These are phyloP conservation scores for Nakaseomyces kungkrabaensis DNA, from an alignment of 1,139 yeast genomes.

Conservation along the genomic window DNA sequence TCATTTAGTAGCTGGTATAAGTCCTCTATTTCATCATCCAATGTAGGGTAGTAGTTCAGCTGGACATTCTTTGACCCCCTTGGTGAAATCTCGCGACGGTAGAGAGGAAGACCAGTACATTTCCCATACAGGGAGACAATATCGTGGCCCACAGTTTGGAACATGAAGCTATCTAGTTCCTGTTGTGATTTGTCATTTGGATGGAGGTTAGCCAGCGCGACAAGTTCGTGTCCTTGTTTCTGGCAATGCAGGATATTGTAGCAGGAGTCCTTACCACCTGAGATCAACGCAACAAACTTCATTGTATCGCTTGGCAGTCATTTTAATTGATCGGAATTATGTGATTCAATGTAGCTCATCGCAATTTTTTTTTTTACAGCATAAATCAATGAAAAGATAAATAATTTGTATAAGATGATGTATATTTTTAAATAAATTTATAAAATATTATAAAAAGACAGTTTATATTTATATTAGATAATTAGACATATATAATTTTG, in stretches of 20 bases:
- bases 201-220: constrained; percentile 74
- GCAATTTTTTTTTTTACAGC: not conserved
- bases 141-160: constrained; percentile 95
- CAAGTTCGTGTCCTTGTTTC: constrained; percentile 70
- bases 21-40: constrained; percentile 81
- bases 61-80: constrained; percentile 57
- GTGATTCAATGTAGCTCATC: not conserved
- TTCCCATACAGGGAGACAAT: constrained; percentile 54
- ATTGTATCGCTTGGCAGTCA: constrained; percentile 30
- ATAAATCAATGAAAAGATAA: too few relatives aligned
- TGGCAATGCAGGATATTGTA: constrained; percentile 79
- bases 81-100: constrained; percentile 47
- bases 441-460: not conserved
- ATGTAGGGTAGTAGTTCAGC: constrained; percentile 57
- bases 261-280: constrained; percentile 96
- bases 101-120: constrained; percentile 73
- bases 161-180: constrained; percentile 92
- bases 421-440: not conserved
- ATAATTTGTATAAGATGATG: not conserved
- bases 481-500: too few relatives aligned
- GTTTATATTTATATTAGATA: not conserved
- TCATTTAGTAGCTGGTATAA: constrained; percentile 41
- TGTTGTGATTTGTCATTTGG: constrained; percentile 41
- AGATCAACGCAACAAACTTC: constrained; percentile 86
- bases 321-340: too few relatives aligned